Base-by-base conservation (phyloP, 176 grass and related monocot species). In the Oryza brachyantha region DNA sequence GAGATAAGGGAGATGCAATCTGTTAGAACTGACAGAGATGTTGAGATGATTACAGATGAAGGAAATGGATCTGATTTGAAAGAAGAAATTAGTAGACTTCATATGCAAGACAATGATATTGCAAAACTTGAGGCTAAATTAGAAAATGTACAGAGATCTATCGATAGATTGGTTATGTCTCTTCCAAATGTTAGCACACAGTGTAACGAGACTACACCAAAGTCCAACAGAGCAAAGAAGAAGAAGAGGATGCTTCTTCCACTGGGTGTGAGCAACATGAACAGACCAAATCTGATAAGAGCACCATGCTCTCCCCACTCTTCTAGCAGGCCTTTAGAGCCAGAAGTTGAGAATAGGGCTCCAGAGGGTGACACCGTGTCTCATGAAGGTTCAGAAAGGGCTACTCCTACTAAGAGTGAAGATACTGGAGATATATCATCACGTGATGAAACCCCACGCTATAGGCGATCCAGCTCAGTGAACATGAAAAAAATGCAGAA, bases 401-500 rank as follows among this genome's bases (percentile, higher is more conserved):
- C 81, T 71, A 99, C 86, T 54, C 96, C 88, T 45, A 90, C 84
- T 45, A 98, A 98, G 70, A 90, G 88, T 61, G 89, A 94, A 83
- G 85, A 91, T 31, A 82, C 76, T 35, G 84, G 82, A 42, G 93
- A 93, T 74, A 64, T 81, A 17, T 93, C 88, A 61, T 93, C 91
- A 3, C 88, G 86, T 78, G 94, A 97, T 21, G 96, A 86, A 66
- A 94, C 90, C 26, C 96, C 90, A 34, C 82, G 86, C 22, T 93
- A 93, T 40, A 90, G 90, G 46, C 83, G 92, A 64, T 89, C 90
- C 34, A 93, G 96, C 61, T 98, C 96, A 17, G 92, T 98, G 32
- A 98, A 98, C 84, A 98, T 95, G 96, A 94, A 86, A 69, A 99
- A 93, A 39, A 95, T 95, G 95, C 95, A 94, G 80, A 81, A 92